A percentile compares a stretch with the other conserved stretches of the same genome.
These are phyloP conservation scores for Psidium friedrichsthalianum DNA, from an alignment of 345 rosid species.

Conservation along the genomic window DNA sequence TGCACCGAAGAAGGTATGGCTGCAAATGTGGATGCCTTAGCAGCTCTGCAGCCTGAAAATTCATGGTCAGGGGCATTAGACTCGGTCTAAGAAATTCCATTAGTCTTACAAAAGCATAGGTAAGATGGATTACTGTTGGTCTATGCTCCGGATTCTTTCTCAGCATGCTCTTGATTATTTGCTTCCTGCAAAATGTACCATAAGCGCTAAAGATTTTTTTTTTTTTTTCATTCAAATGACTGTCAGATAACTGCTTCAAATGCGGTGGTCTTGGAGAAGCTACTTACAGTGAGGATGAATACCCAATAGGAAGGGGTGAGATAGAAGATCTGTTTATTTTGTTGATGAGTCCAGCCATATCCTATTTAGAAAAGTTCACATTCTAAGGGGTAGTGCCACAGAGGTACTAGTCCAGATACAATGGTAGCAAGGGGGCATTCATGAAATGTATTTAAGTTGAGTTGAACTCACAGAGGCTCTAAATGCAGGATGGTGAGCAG, in stretches of 20 bases:
- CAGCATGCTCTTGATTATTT: constrained; percentile 58
- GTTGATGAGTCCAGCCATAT: constrained; percentile 80
- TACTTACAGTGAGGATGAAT: constrained; percentile 79
- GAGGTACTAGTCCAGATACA: not conserved
- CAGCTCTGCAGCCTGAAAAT: constrained; percentile 74
- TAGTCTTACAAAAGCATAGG: not conserved
- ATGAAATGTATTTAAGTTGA: not conserved
- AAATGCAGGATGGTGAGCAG: constrained; percentile 91
- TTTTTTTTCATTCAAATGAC: no score
- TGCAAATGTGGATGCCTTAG: constrained; percentile 83
- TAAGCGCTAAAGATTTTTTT: not conserved
- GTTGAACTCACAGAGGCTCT: constrained; percentile 71
- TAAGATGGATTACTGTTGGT: constrained; percentile 6
- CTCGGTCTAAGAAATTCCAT: not conserved
- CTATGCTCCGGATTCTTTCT: constrained; percentile 19
- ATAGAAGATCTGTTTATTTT: constrained; percentile 80
- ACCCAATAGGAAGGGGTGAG: constrained; percentile 88
- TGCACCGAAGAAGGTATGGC: constrained; percentile 61
- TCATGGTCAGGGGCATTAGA: not conserved
- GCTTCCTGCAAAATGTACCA: constrained; percentile 46
- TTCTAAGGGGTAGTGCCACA: not conserved
- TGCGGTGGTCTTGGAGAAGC: not conserved
- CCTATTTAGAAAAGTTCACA: constrained; percentile 28
- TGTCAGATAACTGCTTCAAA: not conserved
- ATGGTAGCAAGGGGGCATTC: not conserved